Conservation (phyloP, 306 rosid genomes). For the Medicago lupulina region DNA sequence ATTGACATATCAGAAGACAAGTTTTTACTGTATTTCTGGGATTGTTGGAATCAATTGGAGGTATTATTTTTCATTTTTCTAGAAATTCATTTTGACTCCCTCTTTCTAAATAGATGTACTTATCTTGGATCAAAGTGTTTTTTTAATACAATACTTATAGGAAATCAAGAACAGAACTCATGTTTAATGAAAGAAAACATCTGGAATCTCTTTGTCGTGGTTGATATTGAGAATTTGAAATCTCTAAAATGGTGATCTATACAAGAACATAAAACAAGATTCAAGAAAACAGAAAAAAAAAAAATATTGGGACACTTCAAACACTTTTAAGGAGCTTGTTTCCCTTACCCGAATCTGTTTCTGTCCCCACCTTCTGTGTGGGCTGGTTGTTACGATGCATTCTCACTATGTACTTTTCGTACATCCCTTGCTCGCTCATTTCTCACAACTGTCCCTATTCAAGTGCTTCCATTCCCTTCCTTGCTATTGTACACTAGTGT, state of each 20-base stretch:
- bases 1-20: slow-evolving; percentile 69
- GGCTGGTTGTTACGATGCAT: slow-evolving; percentile 1
- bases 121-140: slow-evolving; percentile 23
- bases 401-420: not conserved
- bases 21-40: slow-evolving; percentile 71
- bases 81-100: slow-evolving; percentile 23
- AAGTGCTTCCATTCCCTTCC: slow-evolving; percentile 6
- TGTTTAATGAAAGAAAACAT: not conserved
- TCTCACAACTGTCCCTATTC: not conserved
- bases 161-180: not conserved
- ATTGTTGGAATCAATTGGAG: slow-evolving; percentile 69
- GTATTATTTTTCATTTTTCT: slow-evolving; percentile 47
- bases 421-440: not conserved
- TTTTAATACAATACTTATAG: slow-evolving; percentile 19
- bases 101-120: slow-evolving; percentile 32
- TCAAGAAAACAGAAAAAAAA: slow-evolving; percentile 23
- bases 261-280: not conserved
- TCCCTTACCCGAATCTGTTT: slow-evolving; percentile 17
- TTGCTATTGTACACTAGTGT: not conserved
- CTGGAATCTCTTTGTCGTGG: slow-evolving; percentile 4
- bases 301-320: slow-evolving; percentile 23
- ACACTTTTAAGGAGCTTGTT: slow-evolving; percentile 28
- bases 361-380: not conserved
- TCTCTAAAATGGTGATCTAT: slow-evolving; percentile 15
- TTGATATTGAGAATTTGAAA: not conserved